Percentiles rank a stretch among this genome's conserved stretches.
Evolutionary conservation across 208 protist species (phyloP).

Genomic region (Leishmania martiniquensis): DNA sequence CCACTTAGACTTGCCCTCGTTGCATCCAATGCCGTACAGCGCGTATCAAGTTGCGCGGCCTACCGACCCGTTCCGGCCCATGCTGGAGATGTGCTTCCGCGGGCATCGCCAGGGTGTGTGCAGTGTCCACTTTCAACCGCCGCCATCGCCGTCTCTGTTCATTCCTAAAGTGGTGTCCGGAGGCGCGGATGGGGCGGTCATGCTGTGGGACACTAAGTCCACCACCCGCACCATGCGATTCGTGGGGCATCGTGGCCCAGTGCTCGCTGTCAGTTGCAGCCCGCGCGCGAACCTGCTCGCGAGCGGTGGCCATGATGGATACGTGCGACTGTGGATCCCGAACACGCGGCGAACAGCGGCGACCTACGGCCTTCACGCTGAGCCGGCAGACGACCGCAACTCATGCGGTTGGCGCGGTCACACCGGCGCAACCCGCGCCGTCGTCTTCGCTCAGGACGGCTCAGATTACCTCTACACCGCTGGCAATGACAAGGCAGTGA

Average conservation of each 20-base stretch:
- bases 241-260: conserved; percentile 73
- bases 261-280: conserved; percentile 61
- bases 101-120: conserved; percentile 71
- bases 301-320: conserved; percentile 84
- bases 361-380: conserved; percentile 23
- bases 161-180: conserved; percentile 67
- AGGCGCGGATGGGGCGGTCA: conserved; percentile 76
- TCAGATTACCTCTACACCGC: conserved; percentile 70
- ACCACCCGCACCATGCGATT: conserved; percentile 81
- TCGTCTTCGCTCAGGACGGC: conserved; percentile 74
- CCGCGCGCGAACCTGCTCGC: conserved; percentile 59
- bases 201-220: conserved; percentile 83
- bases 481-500: conserved; percentile 88
- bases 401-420: conserved; percentile 56
- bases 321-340: conserved; percentile 82
- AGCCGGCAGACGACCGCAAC: conserved; percentile 10
- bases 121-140: conserved; percentile 55
- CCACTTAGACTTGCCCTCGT: not conserved
- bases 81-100: conserved; percentile 76
- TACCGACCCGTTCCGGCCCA: conserved; percentile 22
- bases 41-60: not conserved
- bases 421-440: conserved; percentile 60
- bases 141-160: not conserved
- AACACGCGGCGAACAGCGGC: conserved; percentile 41
- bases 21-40: conserved; percentile 13